Evolutionary conservation across 768 basidiomycete species (phyloP).

Genomic region (Leccinellum albellum): DNA sequence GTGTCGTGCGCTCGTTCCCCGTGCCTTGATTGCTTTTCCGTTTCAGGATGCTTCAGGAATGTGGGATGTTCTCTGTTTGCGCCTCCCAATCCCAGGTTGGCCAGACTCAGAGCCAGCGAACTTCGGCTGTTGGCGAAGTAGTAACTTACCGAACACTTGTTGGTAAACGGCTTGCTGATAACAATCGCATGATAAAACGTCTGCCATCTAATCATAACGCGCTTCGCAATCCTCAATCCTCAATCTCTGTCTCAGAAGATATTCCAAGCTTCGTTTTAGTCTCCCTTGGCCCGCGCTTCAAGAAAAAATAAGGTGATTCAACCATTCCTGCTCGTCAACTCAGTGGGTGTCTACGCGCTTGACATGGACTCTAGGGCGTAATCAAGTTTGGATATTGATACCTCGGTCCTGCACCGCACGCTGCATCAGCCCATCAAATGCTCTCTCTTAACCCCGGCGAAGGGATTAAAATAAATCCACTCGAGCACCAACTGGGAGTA

Average conservation of each 20-base stretch:
- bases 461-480: slow-evolving; percentile 15
- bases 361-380: slow-evolving; percentile 9
- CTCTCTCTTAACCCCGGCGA: slow-evolving; percentile 30
- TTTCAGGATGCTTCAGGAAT: slow-evolving; percentile 4
- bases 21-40: neutral
- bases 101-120: neutral
- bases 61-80: neutral
- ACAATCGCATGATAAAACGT: too few species aligned
- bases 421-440: neutral
- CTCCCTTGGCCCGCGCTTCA: too few species aligned
- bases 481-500: neutral
- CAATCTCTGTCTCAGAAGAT: too few species aligned
- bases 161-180: neutral
- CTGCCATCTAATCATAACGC: slow-evolving; percentile 16
- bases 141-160: neutral
- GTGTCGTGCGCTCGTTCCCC: neutral
- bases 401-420: slow-evolving; percentile 32
- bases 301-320: slow-evolving; percentile 31
- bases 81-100: neutral
- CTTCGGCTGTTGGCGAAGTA: neutral
- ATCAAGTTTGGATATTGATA: slow-evolving; percentile 21
- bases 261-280: too few species aligned
- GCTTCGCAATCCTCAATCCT: slow-evolving; percentile 29
- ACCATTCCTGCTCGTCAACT: neutral
- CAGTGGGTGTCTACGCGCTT: neutral